phyloP scores from a whole-genome alignment of 202 grass and related monocot genomes.

The Setaria italica region DNA sequence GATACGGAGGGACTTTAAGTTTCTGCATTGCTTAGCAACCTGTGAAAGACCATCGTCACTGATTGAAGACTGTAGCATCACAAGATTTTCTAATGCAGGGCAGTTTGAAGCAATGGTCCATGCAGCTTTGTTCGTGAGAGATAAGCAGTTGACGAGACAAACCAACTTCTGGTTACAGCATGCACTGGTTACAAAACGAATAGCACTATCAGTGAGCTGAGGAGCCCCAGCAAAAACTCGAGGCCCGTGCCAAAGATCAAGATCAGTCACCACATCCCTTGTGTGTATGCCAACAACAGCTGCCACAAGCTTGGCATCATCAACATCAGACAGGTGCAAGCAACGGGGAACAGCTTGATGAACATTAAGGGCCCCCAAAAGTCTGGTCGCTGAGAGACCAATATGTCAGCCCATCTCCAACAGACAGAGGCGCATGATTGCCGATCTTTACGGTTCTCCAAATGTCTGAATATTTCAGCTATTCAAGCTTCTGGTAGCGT shows the following conservation, averaged over 20 bases:
- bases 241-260: conserved; percentile 11
- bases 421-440: conserved; percentile 22
- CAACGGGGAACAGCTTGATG: neutral
- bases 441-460: conserved; percentile 24
- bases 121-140: neutral
- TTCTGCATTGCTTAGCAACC: conserved; percentile 31
- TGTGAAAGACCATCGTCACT: conserved; percentile 17
- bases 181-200: neutral
- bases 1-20: conserved; percentile 13
- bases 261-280: conserved; percentile 23
- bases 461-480: conserved; percentile 36
- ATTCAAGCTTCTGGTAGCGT: conserved; percentile 34
- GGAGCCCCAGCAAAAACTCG: neutral
- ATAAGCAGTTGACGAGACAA: conserved; percentile 14
- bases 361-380: conserved; percentile 21
- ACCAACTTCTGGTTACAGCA: conserved; percentile 19
- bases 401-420: conserved; percentile 17
- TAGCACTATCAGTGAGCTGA: conserved; percentile 19
- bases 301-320: conserved; percentile 29
- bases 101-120: conserved; percentile 29
- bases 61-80: conserved; percentile 6
- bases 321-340: conserved; percentile 14
- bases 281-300: conserved; percentile 16
- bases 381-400: conserved; percentile 11
- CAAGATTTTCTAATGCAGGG: conserved; percentile 15